Percentiles rank a stretch among this genome's conserved stretches.
Conservation (phyloP, 129 eudicot genomes). For the Helianthus annuus region DNA sequence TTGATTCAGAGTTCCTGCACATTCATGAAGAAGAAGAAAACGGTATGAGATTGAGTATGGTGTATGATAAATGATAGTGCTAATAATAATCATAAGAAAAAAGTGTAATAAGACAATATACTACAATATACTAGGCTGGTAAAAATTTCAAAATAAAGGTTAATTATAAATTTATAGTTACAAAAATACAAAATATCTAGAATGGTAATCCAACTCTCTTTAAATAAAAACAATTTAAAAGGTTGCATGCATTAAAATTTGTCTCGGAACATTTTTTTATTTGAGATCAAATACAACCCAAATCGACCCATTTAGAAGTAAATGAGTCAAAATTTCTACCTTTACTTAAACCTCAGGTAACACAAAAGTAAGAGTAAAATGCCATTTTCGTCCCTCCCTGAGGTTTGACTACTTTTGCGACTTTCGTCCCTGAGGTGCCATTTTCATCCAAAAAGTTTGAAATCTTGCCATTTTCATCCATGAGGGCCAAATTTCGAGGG, state of each 20-base stretch:
- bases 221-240: background rate
- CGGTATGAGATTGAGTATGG: constrained; percentile 18
- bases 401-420: no score
- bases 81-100: constrained; percentile 3
- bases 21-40: constrained; percentile 21
- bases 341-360: background rate
- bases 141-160: background rate
- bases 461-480: no score
- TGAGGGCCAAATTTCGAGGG: no score
- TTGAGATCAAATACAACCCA: background rate
- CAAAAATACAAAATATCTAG: background rate
- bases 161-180: background rate
- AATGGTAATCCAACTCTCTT: background rate
- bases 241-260: background rate
- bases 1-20: constrained; percentile 53
- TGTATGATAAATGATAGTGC: constrained; percentile 10
- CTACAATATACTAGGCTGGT: background rate
- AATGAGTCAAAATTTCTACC: background rate
- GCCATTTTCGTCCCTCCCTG: no score
- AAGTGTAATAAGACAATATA: constrained; percentile 15
- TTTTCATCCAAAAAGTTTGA: no score
- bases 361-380: no score
- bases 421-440: no score
- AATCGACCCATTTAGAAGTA: background rate
- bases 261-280: background rate